Conservation (phyloP, 345 rosid genomes). For the Gossypium raimondii region DNA sequence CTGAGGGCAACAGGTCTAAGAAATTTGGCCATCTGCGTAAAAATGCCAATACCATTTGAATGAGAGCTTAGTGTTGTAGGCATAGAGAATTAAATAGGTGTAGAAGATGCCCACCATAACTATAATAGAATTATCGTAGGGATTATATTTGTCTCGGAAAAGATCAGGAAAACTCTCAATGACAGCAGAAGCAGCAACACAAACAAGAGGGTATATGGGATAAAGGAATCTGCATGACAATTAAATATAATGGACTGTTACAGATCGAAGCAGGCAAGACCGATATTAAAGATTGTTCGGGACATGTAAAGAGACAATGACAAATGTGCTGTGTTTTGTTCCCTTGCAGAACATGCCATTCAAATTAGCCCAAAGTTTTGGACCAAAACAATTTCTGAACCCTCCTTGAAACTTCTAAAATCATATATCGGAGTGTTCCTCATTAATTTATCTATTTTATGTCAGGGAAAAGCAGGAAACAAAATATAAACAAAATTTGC, state of each 20-base stretch:
- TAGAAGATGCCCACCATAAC: conserved; percentile 45
- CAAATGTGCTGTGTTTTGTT: background rate
- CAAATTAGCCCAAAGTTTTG: background rate
- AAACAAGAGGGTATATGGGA: conserved; percentile 88
- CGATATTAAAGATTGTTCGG: background rate
- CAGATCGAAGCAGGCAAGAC: background rate
- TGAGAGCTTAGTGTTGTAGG: background rate
- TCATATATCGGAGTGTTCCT: background rate
- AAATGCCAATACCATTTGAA: conserved; percentile 8
- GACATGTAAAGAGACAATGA: background rate
- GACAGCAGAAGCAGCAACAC: conserved; percentile 92
- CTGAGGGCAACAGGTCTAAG: conserved; percentile 68
- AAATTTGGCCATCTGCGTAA: conserved; percentile 66
- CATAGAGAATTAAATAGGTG: conserved; percentile 3
- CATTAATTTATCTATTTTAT: background rate
- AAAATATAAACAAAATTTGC: background rate
- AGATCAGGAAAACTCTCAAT: conserved; percentile 95
- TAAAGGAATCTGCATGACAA: conserved; percentile 71
- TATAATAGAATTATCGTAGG: conserved; percentile 41
- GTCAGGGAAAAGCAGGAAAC: background rate
- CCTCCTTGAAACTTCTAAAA: conserved; percentile 1
- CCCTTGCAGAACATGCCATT: background rate
- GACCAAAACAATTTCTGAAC: conserved; percentile 1
- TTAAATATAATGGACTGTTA: background rate
- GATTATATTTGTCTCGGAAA: conserved; percentile 57